A percentile compares a stretch with the other conserved stretches of the same genome.
Evolutionary conservation across 176 grass and related monocot genomes (phyloP).

Genomic region (Cenchrus purpureus): DNA sequence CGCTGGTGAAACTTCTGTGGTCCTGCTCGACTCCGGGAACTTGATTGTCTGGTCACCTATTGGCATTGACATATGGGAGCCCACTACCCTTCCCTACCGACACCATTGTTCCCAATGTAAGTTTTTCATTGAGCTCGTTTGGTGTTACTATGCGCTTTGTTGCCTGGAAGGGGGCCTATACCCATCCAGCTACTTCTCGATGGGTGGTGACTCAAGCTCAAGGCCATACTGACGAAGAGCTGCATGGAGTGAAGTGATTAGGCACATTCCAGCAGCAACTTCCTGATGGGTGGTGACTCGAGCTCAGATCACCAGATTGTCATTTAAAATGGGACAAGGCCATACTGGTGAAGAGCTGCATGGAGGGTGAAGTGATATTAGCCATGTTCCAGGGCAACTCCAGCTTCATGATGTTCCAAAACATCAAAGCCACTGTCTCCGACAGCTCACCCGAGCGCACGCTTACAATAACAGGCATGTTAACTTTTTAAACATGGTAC

Average conservation of each 20-base stretch:
- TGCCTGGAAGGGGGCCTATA: constrained; percentile 51
- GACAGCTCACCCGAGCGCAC: too few relatives aligned
- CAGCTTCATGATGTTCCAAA: too few relatives aligned
- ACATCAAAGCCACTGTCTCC: too few relatives aligned
- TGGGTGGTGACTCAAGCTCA: too few relatives aligned
- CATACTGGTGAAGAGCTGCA: constrained; percentile 39
- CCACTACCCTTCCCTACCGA: constrained; percentile 22
- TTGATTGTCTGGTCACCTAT: constrained; percentile 18
- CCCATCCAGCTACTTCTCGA: constrained; percentile 19
- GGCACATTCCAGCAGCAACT: constrained; percentile 2
- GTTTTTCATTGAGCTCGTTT: not conserved
- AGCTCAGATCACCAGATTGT: constrained; percentile 17
- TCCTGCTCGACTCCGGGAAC: constrained; percentile 34
- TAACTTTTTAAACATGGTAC: too few relatives aligned
- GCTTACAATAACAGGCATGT: too few relatives aligned
- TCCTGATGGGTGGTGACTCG: constrained; percentile 27
- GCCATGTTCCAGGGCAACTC: too few relatives aligned
- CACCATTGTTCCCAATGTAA: constrained; percentile 47
- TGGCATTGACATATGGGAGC: constrained; percentile 42
- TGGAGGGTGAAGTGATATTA: constrained; percentile 23
- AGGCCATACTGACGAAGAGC: too few relatives aligned
- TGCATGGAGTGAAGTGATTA: too few relatives aligned
- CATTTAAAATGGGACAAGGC: constrained; percentile 10
- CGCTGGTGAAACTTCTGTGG: not conserved
- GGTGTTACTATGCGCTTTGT: not conserved